A percentile compares a stretch with the other conserved stretches of the same genome.
These are phyloP conservation scores for Rhododendron mucronatum DNA, from an alignment of 148 eudicot genomes.

Conservation along the genomic window DNA sequence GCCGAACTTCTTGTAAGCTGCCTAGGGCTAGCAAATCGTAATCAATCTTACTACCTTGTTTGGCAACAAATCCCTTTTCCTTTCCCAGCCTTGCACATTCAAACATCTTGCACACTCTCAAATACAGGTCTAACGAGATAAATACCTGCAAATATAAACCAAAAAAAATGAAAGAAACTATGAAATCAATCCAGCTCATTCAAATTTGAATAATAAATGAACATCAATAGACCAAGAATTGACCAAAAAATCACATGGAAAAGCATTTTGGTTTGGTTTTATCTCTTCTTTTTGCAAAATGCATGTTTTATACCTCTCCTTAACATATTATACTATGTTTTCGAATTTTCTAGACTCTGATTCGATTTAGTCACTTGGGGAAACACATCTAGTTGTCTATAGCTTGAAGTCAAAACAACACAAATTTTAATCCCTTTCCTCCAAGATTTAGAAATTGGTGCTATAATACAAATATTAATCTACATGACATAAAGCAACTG, in stretches of 20 bases:
- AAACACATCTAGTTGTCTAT: neutral
- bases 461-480: neutral
- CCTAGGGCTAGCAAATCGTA: conserved; percentile 57
- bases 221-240: neutral
- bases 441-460: neutral
- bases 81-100: conserved; percentile 53
- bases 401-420: neutral
- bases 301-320: neutral
- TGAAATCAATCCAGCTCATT: too few relatives aligned
- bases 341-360: neutral
- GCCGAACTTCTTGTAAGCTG: conserved; percentile 57
- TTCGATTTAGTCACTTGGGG: neutral
- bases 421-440: neutral
- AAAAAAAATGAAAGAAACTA: neutral
- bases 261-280: neutral
- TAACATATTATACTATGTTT: neutral
- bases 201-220: neutral
- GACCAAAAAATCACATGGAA: neutral
- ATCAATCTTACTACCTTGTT: conserved; percentile 61
- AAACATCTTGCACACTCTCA: conserved; percentile 48
- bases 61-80: conserved; percentile 43
- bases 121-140: conserved; percentile 48
- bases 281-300: neutral
- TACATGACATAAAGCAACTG: neutral
- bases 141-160: conserved; percentile 54